Evolutionary conservation across 202 grass and related monocot genomes (phyloP).

Genomic region (Panicum virgatum): DNA sequence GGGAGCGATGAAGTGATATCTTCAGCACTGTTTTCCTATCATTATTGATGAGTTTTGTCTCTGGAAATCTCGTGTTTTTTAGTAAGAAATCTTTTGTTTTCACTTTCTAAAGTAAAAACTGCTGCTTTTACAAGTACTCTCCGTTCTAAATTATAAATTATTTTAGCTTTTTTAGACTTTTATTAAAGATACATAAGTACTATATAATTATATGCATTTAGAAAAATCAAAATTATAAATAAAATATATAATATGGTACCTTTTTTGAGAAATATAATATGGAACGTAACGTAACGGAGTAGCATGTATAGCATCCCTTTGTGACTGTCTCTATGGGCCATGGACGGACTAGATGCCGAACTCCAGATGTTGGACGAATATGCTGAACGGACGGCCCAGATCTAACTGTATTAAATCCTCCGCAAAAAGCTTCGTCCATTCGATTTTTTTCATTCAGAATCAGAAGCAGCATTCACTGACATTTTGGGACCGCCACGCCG

Average conservation of each 20-base stretch:
- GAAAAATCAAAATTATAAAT: too few relatives aligned
- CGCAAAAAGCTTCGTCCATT: neutral
- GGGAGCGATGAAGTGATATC: constrained; percentile 17
- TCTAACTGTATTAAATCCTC: neutral
- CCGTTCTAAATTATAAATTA: too few relatives aligned
- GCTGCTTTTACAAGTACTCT: neutral
- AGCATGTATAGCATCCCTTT: neutral
- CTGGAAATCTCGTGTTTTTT: neutral
- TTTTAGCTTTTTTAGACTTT: too few relatives aligned
- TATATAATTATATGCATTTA: too few relatives aligned
- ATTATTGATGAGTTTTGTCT: neutral
- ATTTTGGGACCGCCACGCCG: neutral
- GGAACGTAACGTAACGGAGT: too few relatives aligned
- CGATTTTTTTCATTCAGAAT: neutral
- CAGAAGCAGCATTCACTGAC: neutral
- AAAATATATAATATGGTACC: too few relatives aligned
- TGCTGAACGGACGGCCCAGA: neutral
- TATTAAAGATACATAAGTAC: too few relatives aligned
- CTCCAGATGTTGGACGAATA: too few relatives aligned
- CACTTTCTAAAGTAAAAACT: neutral
- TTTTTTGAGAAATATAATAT: too few relatives aligned
- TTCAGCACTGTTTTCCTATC: neutral
- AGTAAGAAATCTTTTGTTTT: neutral
- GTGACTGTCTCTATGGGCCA: neutral
- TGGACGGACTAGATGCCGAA: too few relatives aligned